Conservation (phyloP, 176 grass and related monocot species). For the Carex parvula region DNA sequence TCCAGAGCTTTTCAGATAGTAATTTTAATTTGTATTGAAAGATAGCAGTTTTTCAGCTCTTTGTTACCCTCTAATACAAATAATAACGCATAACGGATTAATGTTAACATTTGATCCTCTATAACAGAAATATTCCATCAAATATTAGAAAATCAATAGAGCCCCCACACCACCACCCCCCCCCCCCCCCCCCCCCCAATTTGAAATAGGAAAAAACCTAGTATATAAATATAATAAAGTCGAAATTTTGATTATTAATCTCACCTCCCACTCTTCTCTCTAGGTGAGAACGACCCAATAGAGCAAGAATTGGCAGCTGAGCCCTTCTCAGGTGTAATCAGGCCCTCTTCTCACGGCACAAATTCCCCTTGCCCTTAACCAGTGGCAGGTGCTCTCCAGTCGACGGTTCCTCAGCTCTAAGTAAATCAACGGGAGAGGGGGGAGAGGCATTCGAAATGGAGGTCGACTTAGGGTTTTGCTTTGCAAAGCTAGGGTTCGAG, state of each 20-base stretch:
- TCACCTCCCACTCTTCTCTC: slow-evolving; percentile 17
- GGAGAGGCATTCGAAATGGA: background rate
- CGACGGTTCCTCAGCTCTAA: slow-evolving; percentile 79
- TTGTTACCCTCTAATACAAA: background rate
- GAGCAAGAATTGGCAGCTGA: slow-evolving; percentile 26
- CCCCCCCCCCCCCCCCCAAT: too few species aligned
- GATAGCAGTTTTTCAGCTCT: background rate
- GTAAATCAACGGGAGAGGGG: slow-evolving; percentile 35
- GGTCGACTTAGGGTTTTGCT: slow-evolving; percentile 30
- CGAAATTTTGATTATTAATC: background rate
- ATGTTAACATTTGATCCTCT: background rate
- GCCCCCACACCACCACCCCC: too few species aligned
- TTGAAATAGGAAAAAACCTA: background rate
- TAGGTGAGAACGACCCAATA: background rate
- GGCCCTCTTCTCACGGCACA: background rate
- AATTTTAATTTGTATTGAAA: background rate
- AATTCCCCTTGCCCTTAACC: slow-evolving; percentile 28
- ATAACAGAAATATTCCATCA: background rate
- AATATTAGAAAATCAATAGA: background rate
- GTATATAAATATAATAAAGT: background rate
- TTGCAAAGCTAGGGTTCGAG: slow-evolving; percentile 62
- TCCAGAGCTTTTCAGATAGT: background rate
- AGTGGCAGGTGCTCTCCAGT: slow-evolving; percentile 49
- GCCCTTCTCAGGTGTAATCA: background rate
- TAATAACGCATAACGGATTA: background rate